Evolutionary conservation across 2,329 filamentous ascomycete genomes (phyloP).

Genomic region (Drechslerella stenobrocha): DNA sequence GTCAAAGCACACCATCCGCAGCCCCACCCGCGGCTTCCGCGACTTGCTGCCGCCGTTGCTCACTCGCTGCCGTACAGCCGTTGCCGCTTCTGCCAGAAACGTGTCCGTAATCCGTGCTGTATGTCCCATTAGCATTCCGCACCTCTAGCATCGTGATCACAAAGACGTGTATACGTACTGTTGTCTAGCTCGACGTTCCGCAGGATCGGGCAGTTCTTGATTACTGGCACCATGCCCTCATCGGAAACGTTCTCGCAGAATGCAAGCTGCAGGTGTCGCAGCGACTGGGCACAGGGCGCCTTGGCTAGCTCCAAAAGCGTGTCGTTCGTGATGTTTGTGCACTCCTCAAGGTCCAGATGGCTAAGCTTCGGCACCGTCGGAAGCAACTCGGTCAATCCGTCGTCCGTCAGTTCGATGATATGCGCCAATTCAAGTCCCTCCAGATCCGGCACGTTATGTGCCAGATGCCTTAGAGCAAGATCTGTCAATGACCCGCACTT

Average conservation of each 20-base stretch:
- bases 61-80: slow-evolving; percentile 68
- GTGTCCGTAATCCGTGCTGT: slow-evolving; percentile 76
- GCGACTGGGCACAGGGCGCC: slow-evolving; percentile 69
- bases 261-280: slow-evolving; percentile 83
- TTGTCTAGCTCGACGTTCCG: slow-evolving; percentile 85
- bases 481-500: slow-evolving; percentile 75
- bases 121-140: too few species aligned
- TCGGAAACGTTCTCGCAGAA: slow-evolving; percentile 88
- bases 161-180: slow-evolving; percentile 56
- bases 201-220: slow-evolving; percentile 73
- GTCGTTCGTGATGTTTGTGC: slow-evolving; percentile 74
- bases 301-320: slow-evolving; percentile 74
- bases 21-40: slow-evolving; percentile 61
- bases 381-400: slow-evolving; percentile 71
- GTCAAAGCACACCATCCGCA: slow-evolving; percentile 83
- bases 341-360: slow-evolving; percentile 86
- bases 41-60: slow-evolving; percentile 50
- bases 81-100: slow-evolving; percentile 78
- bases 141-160: too few species aligned
- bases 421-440: slow-evolving; percentile 82
- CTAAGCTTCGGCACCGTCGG: slow-evolving; percentile 75
- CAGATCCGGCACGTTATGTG: slow-evolving; percentile 73
- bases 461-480: slow-evolving; percentile 70
- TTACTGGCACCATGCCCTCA: slow-evolving; percentile 75
- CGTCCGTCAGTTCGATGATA: slow-evolving; percentile 73